Percentiles rank a stretch among this genome's conserved stretches.
These are phyloP conservation scores for Ochetophila trinervis DNA, from an alignment of 306 rosid genomes.

Conservation along the genomic window DNA sequence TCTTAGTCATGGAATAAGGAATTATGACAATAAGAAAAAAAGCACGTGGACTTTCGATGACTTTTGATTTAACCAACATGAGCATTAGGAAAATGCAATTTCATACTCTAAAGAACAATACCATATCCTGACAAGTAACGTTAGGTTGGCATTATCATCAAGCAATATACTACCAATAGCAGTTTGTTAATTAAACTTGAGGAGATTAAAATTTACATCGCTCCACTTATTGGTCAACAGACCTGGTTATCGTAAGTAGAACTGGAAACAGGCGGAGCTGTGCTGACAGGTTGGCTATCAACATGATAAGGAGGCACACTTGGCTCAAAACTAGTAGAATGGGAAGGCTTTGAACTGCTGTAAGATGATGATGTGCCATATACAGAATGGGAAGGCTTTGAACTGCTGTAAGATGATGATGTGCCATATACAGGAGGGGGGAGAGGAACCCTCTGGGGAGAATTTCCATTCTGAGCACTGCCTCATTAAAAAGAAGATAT, in stretches of 20 bases:
- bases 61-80: neutral
- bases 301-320: conserved; percentile 51
- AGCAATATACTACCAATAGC: neutral
- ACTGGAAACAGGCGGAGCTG: conserved; percentile 61
- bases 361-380: conserved; percentile 55
- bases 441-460: conserved; percentile 74
- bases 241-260: conserved; percentile 73
- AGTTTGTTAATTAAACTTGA: neutral
- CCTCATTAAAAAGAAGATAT: conserved; percentile 22
- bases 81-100: neutral
- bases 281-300: conserved; percentile 25
- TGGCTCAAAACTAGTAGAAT: conserved; percentile 37
- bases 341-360: conserved; percentile 45
- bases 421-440: conserved; percentile 65
- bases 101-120: neutral
- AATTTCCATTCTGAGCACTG: conserved; percentile 44
- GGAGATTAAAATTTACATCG: neutral
- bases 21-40: neutral
- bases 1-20: neutral
- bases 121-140: neutral
- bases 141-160: neutral
- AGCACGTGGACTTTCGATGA: too few relatives aligned
- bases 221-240: conserved; percentile 3
- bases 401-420: conserved; percentile 41
- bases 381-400: conserved; percentile 46